Conservation (phyloP, 1,284 basidiomycete genomes). For the Cutaneotrichosporon cutaneum region DNA sequence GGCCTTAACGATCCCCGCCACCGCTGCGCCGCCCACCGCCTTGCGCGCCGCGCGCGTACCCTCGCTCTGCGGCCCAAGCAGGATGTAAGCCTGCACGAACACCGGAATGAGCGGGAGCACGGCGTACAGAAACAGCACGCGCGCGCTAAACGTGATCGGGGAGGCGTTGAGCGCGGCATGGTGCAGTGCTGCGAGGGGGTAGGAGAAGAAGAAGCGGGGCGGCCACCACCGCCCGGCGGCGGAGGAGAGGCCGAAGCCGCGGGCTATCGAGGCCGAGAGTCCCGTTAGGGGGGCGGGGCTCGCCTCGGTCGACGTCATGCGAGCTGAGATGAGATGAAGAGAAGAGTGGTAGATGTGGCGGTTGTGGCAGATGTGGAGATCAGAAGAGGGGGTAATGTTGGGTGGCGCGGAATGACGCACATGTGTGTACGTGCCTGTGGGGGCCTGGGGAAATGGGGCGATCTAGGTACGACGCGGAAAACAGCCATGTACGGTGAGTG, state of each 20-base stretch:
- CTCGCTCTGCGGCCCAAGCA: constrained; percentile 28
- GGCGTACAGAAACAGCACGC: background rate
- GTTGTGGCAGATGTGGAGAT: background rate
- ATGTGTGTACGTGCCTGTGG: too few species aligned
- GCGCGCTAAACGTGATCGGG: background rate
- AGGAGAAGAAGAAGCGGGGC: background rate
- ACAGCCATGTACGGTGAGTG: too few species aligned
- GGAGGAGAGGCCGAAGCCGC: constrained; percentile 5
- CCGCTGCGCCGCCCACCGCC: constrained; percentile 27
- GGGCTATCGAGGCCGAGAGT: background rate
- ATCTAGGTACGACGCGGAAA: too few species aligned
- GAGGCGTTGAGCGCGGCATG: constrained; percentile 14
- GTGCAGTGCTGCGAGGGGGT: background rate
- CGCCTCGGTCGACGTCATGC: background rate
- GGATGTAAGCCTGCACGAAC: constrained; percentile 31
- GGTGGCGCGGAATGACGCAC: too few species aligned
- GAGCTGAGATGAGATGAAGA: background rate
- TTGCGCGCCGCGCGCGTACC: constrained; percentile 26
- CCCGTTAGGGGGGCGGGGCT: too few species aligned
- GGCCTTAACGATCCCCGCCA: constrained; percentile 25
- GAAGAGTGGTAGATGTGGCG: background rate
- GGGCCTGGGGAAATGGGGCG: too few species aligned
- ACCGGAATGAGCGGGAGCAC: constrained; percentile 25
- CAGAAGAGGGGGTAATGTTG: too few species aligned
- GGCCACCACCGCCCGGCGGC: background rate